Evolutionary conservation across 2,329 filamentous ascomycete species (phyloP).

Genomic region (Curvularia sp.): DNA sequence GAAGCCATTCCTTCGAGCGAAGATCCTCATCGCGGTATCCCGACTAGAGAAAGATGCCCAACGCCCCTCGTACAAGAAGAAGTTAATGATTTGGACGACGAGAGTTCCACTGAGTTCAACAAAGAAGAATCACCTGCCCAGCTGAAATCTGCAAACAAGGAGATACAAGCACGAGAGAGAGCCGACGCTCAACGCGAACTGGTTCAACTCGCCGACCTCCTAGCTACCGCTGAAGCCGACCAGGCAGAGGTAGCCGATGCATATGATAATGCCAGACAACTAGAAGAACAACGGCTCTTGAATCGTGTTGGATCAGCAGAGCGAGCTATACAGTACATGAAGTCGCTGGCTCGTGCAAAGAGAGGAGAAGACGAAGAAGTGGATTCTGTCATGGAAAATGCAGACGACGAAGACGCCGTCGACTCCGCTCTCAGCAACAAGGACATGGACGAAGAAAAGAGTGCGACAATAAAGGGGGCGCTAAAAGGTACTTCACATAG

Average conservation of each 20-base stretch:
- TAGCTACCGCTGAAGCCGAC: background rate
- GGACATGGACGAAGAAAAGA: background rate
- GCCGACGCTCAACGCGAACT: background rate
- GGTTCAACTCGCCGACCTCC: too few relatives aligned
- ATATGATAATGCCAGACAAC: background rate
- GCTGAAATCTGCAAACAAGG: background rate
- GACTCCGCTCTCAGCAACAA: background rate
- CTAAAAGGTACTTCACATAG: background rate
- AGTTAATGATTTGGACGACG: background rate
- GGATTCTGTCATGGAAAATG: background rate
- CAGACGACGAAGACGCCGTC: background rate
- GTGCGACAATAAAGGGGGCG: background rate
- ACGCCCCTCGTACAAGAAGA: background rate
- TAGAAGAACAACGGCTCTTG: too few relatives aligned
- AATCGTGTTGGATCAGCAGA: too few relatives aligned
- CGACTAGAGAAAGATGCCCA: slow-evolving; percentile 4
- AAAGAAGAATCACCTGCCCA: too few relatives aligned
- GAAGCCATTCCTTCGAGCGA: background rate
- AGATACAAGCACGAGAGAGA: background rate
- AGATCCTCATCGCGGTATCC: slow-evolving; percentile 10
- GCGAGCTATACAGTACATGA: too few relatives aligned
- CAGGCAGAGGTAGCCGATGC: background rate
- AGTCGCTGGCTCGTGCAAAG: too few relatives aligned
- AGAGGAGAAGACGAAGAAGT: background rate
- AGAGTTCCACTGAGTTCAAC: background rate